These are phyloP conservation scores for Colletotrichum sp. DNA, from an alignment of 2,329 filamentous ascomycete genomes.

Conservation along the genomic window DNA sequence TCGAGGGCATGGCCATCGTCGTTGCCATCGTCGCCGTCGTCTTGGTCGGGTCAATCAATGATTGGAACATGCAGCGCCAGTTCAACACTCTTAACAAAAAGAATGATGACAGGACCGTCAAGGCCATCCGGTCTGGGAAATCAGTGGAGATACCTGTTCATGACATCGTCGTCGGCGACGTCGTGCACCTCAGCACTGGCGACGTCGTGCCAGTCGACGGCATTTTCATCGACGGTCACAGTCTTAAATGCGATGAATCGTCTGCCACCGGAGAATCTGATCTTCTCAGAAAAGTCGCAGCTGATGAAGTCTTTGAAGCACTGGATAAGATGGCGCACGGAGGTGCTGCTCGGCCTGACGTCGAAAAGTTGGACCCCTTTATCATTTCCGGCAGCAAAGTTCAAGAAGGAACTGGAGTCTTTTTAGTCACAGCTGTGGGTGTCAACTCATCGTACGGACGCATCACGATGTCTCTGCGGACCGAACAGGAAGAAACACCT, in stretches of 20 bases:
- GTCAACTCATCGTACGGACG: conserved; percentile 60
- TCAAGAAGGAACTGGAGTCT: conserved; percentile 58
- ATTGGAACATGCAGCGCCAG: conserved; percentile 67
- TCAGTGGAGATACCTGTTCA: conserved; percentile 64
- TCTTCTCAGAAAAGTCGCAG: conserved; percentile 67
- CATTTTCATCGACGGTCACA: conserved; percentile 67
- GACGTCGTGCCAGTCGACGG: conserved; percentile 72
- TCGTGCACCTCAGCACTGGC: conserved; percentile 70
- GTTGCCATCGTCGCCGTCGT: conserved; percentile 67
- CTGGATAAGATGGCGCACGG: conserved; percentile 56
- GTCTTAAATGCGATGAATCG: conserved; percentile 72
- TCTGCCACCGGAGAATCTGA: conserved; percentile 75
- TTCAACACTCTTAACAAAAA: conserved; percentile 62
- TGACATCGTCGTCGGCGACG: conserved; percentile 69
- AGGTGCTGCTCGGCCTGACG: conserved; percentile 29
- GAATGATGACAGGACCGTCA: conserved; percentile 67
- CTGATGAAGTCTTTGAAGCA: conserved; percentile 61
- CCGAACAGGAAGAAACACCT: conserved; percentile 56
- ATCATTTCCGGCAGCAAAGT: conserved; percentile 63
- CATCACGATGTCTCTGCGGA: conserved; percentile 60
- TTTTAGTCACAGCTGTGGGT: conserved; percentile 58
- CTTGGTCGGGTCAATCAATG: conserved; percentile 62
- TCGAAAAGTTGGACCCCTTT: conserved; percentile 58
- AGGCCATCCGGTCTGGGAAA: conserved; percentile 69
- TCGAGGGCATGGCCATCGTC: conserved; percentile 67